These are phyloP conservation scores for Globisporangium acanthophoron DNA, from an alignment of 352 stramenopile species.

Conservation along the genomic window DNA sequence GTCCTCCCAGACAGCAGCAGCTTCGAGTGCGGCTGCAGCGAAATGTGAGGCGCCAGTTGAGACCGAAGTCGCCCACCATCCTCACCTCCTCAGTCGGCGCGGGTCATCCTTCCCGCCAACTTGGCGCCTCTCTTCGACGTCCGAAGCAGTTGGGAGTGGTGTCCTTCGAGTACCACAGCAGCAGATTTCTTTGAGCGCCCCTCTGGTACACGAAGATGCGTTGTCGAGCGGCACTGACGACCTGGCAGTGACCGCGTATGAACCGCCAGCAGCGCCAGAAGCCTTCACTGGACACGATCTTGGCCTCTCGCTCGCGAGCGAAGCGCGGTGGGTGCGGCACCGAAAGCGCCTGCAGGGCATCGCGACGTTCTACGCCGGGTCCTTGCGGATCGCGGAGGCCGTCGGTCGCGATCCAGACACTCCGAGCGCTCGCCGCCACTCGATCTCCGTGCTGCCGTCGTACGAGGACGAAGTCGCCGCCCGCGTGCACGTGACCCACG, in stretches of 20 bases:
- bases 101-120: background rate
- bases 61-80: background rate
- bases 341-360: slow-evolving; percentile 38
- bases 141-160: background rate
- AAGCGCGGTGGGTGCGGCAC: slow-evolving; percentile 34
- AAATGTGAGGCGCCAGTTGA: too few species aligned
- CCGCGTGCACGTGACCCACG: background rate
- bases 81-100: background rate
- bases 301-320: slow-evolving; percentile 18
- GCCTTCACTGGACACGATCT: background rate
- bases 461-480: slow-evolving; percentile 11
- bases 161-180: background rate
- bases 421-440: slow-evolving; percentile 17
- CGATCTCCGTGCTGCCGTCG: slow-evolving; percentile 22
- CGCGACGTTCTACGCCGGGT: slow-evolving; percentile 25
- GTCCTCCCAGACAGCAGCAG: too few species aligned
- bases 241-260: too few species aligned
- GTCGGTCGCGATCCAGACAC: slow-evolving; percentile 4
- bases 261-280: too few species aligned
- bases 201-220: too few species aligned
- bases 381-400: slow-evolving; percentile 17
- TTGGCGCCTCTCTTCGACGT: background rate
- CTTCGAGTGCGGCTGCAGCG: too few species aligned
- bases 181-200: too few species aligned
- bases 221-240: too few species aligned